phyloP scores from a whole-genome alignment of 2,329 filamentous ascomycete genomes.

The Paecilomyces formosus region DNA sequence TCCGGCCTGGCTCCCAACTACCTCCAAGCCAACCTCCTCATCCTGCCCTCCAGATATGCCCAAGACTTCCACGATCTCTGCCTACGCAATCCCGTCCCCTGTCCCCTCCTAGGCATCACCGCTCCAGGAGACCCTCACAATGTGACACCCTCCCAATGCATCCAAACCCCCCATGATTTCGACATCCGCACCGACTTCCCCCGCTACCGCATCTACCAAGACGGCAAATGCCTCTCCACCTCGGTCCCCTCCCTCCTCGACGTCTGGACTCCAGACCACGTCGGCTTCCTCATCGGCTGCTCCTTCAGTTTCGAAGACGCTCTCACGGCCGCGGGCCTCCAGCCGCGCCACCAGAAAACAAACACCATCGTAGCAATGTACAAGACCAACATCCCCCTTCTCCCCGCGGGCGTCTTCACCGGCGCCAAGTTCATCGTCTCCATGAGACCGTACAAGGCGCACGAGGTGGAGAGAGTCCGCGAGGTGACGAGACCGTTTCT shows the following conservation, averaged over 20 bases:
- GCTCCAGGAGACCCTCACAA: conserved; percentile 28
- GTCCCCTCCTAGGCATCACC: conserved; percentile 50
- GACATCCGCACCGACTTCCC: conserved; percentile 55
- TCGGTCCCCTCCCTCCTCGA: conserved; percentile 37
- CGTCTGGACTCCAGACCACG: conserved; percentile 52
- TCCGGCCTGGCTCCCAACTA: conserved; percentile 49
- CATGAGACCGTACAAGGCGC: conserved; percentile 51
- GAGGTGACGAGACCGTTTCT: conserved; percentile 49
- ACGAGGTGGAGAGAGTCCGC: conserved; percentile 47
- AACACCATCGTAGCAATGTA: conserved; percentile 56
- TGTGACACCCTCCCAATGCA: conserved; percentile 14
- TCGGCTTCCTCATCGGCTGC: conserved; percentile 58
- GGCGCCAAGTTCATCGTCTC: conserved; percentile 52
- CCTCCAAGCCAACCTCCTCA: conserved; percentile 56
- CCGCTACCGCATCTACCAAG: conserved; percentile 51
- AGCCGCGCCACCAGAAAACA: conserved; percentile 44
- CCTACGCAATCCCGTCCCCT: conserved; percentile 55
- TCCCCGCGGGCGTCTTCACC: conserved; percentile 52
- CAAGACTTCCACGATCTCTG: conserved; percentile 53
- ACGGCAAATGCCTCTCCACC: conserved; percentile 34
- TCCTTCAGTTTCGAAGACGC: conserved; percentile 58
- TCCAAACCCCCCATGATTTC: conserved; percentile 25
- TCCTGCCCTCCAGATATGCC: conserved; percentile 52
- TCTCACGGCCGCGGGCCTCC: conserved; percentile 43
- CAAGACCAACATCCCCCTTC: conserved; percentile 48